These are phyloP conservation scores for Verticillium zaregamsianum DNA, from an alignment of 2,329 filamentous ascomycete species.

Conservation along the genomic window DNA sequence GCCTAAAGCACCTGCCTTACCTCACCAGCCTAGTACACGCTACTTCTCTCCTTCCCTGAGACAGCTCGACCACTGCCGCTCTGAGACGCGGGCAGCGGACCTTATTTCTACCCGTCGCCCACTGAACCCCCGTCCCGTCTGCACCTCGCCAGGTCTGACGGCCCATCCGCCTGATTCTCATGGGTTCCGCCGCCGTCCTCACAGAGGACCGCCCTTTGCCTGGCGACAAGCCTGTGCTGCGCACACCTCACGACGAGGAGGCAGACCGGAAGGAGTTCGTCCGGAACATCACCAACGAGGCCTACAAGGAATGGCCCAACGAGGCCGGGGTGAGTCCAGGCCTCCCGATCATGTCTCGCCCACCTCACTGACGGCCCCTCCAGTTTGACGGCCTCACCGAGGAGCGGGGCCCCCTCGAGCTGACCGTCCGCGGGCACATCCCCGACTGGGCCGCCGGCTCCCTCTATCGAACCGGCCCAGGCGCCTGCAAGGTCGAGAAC, in stretches of 20 bases:
- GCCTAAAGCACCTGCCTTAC: neutral
- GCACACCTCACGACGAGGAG: constrained; percentile 8
- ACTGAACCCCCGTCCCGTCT: neutral
- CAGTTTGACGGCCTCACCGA: constrained; percentile 68
- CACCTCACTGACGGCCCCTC: neutral
- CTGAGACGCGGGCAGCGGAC: neutral
- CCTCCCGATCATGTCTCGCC: neutral
- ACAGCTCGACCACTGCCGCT: neutral
- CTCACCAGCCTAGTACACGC: neutral
- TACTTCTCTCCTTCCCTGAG: neutral
- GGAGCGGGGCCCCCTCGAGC: constrained; percentile 58
- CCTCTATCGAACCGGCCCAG: constrained; percentile 72
- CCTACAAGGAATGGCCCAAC: constrained; percentile 43
- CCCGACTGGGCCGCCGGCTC: constrained; percentile 67
- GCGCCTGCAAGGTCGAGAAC: constrained; percentile 55
- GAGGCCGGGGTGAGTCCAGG: constrained; percentile 36
- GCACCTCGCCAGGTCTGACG: neutral
- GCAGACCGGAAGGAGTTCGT: constrained; percentile 8
- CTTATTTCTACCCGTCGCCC: neutral
- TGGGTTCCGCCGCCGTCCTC: neutral
- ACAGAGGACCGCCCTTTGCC: neutral
- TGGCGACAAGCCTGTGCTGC: constrained; percentile 1
- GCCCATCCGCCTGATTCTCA: neutral
- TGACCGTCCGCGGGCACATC: constrained; percentile 61
- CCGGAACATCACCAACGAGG: constrained; percentile 15